A percentile compares a stretch with the other conserved stretches of the same genome.
These are phyloP conservation scores for Coffea canephora DNA, from an alignment of 257 asterid species.

Conservation along the genomic window DNA sequence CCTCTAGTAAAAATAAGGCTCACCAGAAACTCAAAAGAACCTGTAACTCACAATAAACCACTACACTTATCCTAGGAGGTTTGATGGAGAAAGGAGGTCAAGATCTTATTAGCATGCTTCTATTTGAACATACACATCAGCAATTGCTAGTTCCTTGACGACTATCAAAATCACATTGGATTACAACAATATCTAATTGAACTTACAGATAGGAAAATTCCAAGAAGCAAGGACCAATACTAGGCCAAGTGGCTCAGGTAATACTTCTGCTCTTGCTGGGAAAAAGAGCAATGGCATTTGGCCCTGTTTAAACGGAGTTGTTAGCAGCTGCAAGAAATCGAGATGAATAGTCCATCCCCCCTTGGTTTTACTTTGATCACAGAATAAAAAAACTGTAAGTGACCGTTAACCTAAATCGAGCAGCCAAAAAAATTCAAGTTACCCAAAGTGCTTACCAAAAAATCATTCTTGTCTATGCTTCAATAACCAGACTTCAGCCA, in stretches of 20 bases:
- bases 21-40: neutral
- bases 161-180: neutral
- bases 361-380: too few species aligned
- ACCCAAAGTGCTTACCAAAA: neutral
- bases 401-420: neutral
- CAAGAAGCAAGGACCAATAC: constrained; percentile 80
- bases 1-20: neutral
- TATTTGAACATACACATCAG: neutral
- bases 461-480: too few species aligned
- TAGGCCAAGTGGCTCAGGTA: constrained; percentile 88
- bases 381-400: neutral
- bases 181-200: neutral
- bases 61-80: neutral
- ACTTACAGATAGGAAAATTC: constrained; percentile 91
- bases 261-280: constrained; percentile 66
- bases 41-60: too few species aligned
- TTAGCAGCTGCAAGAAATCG: constrained; percentile 13
- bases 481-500: neutral
- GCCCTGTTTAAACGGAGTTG: constrained; percentile 41
- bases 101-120: neutral
- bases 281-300: constrained; percentile 55
- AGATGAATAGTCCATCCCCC: neutral
- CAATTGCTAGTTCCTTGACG: neutral
- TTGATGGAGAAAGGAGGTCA: neutral
- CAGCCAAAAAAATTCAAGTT: neutral